Evolutionary conservation across 768 basidiomycete genomes (phyloP).

Genomic region (Lactarius indigo): DNA sequence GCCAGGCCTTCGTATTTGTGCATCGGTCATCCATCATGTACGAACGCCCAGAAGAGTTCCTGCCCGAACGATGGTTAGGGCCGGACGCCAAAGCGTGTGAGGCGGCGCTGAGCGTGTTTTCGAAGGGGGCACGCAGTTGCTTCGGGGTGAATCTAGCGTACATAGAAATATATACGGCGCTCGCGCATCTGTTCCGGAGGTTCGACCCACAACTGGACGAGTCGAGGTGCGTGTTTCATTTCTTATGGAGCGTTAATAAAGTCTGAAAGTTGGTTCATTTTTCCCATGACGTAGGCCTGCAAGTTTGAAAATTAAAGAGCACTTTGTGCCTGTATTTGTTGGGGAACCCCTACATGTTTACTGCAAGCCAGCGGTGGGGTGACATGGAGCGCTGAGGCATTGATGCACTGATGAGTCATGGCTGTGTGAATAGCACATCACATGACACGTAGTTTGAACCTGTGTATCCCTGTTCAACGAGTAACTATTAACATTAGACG

Average conservation of each 20-base stretch:
- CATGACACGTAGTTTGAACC: neutral
- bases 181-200: conserved; percentile 41
- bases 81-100: conserved; percentile 37
- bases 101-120: conserved; percentile 41
- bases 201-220: conserved; percentile 36
- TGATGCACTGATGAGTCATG: neutral
- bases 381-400: neutral
- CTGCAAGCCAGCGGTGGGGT: conserved; percentile 6
- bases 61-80: conserved; percentile 43
- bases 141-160: conserved; percentile 45
- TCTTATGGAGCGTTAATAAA: neutral
- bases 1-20: conserved; percentile 39
- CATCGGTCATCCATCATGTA: conserved; percentile 42
- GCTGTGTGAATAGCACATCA: neutral
- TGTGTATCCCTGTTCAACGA: neutral
- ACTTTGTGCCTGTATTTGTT: conserved; percentile 14
- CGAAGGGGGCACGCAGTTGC: conserved; percentile 45
- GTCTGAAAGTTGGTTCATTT: neutral
- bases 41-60: conserved; percentile 38
- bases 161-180: conserved; percentile 41
- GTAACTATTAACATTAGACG: conserved; percentile 14
- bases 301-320: conserved; percentile 16
- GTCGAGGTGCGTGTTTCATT: conserved; percentile 5
- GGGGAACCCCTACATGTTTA: conserved; percentile 11
- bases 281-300: conserved; percentile 2